phyloP scores from a whole-genome alignment of 495 filamentous ascomycete species.

The Neurospora sp. region DNA sequence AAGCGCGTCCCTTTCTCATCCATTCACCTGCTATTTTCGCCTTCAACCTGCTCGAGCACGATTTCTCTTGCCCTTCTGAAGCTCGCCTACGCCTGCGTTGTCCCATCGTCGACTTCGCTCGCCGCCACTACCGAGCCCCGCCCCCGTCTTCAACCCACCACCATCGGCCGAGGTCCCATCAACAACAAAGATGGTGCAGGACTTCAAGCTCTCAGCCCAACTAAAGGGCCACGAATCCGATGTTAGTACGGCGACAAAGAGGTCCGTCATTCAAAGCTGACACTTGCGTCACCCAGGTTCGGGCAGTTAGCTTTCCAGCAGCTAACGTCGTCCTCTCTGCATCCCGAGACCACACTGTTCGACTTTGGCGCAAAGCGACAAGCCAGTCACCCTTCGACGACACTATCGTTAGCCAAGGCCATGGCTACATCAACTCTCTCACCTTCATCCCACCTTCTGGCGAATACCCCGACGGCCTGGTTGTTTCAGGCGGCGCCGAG shows the following conservation, averaged over 20 bases:
- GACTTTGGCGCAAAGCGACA: conserved; percentile 60
- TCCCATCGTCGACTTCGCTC: neutral
- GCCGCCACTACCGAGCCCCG: conserved; percentile 1
- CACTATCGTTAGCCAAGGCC: conserved; percentile 62
- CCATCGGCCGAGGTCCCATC: neutral
- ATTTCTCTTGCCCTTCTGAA: neutral
- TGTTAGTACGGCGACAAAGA: conserved; percentile 41
- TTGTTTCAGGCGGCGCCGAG: conserved; percentile 82
- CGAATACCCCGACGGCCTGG: conserved; percentile 64
- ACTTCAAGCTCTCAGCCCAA: conserved; percentile 75
- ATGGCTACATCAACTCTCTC: conserved; percentile 76
- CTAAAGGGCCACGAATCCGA: conserved; percentile 74
- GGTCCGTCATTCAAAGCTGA: conserved; percentile 10
- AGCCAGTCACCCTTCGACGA: conserved; percentile 65
- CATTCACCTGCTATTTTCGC: neutral
- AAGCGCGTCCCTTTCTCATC: neutral
- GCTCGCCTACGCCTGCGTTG: neutral
- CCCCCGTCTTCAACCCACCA: neutral
- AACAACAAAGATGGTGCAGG: conserved; percentile 25
- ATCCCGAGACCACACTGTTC: conserved; percentile 84
- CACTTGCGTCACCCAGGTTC: conserved; percentile 51
- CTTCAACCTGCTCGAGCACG: neutral
- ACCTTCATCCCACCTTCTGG: conserved; percentile 64
- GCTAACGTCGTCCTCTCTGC: conserved; percentile 67
- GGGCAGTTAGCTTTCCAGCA: conserved; percentile 70